Percentiles rank a stretch among this genome's conserved stretches.
phyloP scores from a whole-genome alignment of 2,329 filamentous ascomycete genomes.

The Fusarium veterinarium region DNA sequence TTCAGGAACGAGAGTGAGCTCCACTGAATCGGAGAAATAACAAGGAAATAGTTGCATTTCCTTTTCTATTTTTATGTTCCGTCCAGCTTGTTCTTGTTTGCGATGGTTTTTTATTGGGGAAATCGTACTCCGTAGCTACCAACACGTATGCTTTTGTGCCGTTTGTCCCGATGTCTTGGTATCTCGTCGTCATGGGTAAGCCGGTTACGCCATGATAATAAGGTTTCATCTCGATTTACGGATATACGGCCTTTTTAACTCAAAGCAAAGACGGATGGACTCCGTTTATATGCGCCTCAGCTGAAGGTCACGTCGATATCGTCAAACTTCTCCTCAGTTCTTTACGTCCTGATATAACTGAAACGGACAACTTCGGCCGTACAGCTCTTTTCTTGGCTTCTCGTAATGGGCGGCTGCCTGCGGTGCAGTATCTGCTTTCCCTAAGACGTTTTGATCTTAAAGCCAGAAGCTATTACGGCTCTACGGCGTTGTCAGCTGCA shows the following conservation, averaged over 20 bases:
- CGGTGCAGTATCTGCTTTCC: neutral
- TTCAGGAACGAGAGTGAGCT: constrained; percentile 8
- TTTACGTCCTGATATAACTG: neutral
- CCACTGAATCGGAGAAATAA: constrained; percentile 21
- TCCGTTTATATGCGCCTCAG: neutral
- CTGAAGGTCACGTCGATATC: neutral
- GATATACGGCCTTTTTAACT: neutral
- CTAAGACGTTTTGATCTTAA: neutral
- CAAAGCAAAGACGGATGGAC: neutral
- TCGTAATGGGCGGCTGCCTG: neutral
- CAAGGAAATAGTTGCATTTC: constrained; percentile 20
- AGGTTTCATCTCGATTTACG: neutral
- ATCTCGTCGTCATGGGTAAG: constrained; percentile 24
- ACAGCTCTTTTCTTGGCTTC: neutral
- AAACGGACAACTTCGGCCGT: neutral
- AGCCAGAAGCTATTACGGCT: neutral
- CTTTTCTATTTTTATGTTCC: constrained; percentile 13
- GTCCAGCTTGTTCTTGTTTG: neutral
- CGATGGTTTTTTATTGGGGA: neutral
- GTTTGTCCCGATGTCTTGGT: constrained; percentile 8
- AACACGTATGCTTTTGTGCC: constrained; percentile 3
- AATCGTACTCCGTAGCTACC: neutral
- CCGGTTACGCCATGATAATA: constrained; percentile 5
- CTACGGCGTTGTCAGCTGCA: neutral
- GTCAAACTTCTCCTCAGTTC: neutral